Conservation (phyloP, 1,284 basidiomycete genomes). For the Mrakiaceae sp. region DNA sequence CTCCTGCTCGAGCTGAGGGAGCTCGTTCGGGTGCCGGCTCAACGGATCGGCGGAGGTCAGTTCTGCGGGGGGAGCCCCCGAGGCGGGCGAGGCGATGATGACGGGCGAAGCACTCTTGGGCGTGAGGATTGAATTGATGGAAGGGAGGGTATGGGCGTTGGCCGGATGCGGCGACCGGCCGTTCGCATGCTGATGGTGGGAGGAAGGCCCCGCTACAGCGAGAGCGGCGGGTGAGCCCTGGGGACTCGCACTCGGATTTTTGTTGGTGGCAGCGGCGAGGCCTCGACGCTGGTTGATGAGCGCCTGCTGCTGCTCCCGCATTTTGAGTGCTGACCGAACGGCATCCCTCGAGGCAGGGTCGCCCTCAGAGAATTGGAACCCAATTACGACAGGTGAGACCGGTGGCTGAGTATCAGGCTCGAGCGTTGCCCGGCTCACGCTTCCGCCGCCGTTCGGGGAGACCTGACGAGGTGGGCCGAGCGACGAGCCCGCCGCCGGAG, state of each 20-base stretch:
- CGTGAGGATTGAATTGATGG: no score
- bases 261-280: neutral
- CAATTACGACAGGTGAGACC: conserved; percentile 16
- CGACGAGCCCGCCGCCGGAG: neutral
- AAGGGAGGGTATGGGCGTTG: no score
- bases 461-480: neutral
- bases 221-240: no score
- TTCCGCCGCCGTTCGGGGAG: neutral
- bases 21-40: no score
- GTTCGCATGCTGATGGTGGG: no score
- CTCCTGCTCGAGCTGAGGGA: neutral
- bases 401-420: neutral
- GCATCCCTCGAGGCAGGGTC: conserved; percentile 3
- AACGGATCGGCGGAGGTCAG: no score
- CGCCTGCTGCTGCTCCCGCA: conserved; percentile 17
- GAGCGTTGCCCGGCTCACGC: neutral
- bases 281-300: conserved; percentile 13
- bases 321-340: neutral
- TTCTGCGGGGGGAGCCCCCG: no score
- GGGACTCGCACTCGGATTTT: no score
- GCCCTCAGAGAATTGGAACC: conserved; percentile 8
- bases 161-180: no score
- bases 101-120: no score
- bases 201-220: no score
- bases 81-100: no score